These are phyloP conservation scores for Gleditsia sinensis DNA, from an alignment of 306 rosid species.

Conservation along the genomic window DNA sequence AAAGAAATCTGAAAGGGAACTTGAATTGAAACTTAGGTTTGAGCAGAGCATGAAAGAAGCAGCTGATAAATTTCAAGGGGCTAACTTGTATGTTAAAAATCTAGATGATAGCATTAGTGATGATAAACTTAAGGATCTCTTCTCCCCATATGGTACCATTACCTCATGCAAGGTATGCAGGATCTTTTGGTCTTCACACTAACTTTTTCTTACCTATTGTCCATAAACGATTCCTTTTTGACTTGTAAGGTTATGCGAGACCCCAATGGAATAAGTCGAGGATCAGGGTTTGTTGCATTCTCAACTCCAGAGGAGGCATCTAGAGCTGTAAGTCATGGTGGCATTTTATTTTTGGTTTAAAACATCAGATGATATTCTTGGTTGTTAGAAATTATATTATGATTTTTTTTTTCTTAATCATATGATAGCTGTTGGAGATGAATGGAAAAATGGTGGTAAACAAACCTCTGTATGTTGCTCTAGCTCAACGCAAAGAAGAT, in stretches of 20 bases:
- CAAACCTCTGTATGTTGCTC: constrained; percentile 97
- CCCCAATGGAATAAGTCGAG: constrained; percentile 87
- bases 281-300: constrained; percentile 98
- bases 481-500: constrained; percentile 93
- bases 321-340: constrained; percentile 78
- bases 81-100: constrained; percentile 80
- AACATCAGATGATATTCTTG: not conserved
- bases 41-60: constrained; percentile 91
- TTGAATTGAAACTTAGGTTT: constrained; percentile 66
- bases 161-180: constrained; percentile 84
- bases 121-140: constrained; percentile 78
- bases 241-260: constrained; percentile 83
- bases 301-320: constrained; percentile 94
- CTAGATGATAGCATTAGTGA: constrained; percentile 75
- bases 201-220: not conserved
- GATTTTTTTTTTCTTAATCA: not conserved
- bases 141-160: constrained; percentile 71
- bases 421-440: constrained; percentile 81
- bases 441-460: constrained; percentile 88
- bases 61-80: constrained; percentile 87
- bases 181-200: not conserved
- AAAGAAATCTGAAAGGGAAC: constrained; percentile 91
- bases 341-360: not conserved
- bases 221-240: not conserved
- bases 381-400: not conserved